Evolutionary conservation across 106 monocot genomes (phyloP).

Genomic region (Cymbidium sinense): DNA sequence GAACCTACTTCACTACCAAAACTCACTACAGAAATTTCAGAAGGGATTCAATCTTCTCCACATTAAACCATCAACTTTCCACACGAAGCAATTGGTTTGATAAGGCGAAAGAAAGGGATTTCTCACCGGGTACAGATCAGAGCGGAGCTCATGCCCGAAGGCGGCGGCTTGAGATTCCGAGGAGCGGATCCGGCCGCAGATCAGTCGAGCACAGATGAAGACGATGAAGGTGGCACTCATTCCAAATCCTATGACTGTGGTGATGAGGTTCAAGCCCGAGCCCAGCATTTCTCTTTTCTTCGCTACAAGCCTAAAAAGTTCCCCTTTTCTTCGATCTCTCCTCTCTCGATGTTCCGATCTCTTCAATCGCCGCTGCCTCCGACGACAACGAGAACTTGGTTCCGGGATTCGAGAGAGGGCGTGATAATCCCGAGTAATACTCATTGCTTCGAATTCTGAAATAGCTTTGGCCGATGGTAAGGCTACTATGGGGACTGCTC

Average conservation of each 20-base stretch:
- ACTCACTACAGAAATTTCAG: not conserved
- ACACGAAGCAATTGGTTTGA: not conserved
- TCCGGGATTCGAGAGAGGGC: not conserved
- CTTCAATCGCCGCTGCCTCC: not conserved
- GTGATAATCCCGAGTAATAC: not conserved
- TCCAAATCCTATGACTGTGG: slow-evolving; percentile 74
- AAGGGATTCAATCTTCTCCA: not conserved
- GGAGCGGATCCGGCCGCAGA: slow-evolving; percentile 63
- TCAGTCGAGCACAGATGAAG: slow-evolving; percentile 65
- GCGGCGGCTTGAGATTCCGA: slow-evolving; percentile 26
- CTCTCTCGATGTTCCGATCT: not conserved
- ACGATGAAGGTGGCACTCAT: slow-evolving; percentile 80
- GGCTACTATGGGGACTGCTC: not conserved
- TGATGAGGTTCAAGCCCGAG: slow-evolving; percentile 64
- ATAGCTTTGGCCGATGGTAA: not conserved
- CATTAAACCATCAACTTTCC: not conserved
- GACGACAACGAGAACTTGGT: not conserved
- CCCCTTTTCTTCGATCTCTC: too few species aligned
- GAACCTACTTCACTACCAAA: too few species aligned
- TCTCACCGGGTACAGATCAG: slow-evolving; percentile 33
- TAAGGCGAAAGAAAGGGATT: not conserved
- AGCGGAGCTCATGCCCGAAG: slow-evolving; percentile 47
- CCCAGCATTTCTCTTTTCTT: slow-evolving; percentile 13
- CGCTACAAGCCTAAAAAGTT: not conserved
- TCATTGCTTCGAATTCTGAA: not conserved